phyloP scores from a whole-genome alignment of 2,329 filamentous ascomycete genomes.

The Alternaria brassicae region DNA sequence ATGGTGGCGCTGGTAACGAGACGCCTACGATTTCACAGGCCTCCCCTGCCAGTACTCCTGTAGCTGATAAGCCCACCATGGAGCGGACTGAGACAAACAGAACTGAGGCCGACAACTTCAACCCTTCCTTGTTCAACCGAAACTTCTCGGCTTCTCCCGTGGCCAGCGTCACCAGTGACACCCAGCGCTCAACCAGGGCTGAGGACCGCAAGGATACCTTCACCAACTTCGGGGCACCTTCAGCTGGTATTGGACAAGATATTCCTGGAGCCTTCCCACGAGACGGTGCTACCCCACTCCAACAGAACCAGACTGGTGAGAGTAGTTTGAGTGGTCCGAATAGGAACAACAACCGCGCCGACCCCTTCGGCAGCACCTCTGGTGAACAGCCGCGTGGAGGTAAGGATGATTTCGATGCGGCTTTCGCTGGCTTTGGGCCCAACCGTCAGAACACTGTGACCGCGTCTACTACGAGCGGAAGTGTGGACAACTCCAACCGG shows the following conservation, averaged over 20 bases:
- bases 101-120: constrained; percentile 47
- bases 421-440: constrained; percentile 76
- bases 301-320: constrained; percentile 58
- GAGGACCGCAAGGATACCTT: constrained; percentile 53
- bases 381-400: constrained; percentile 52
- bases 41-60: constrained; percentile 58
- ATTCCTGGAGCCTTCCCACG: constrained; percentile 60
- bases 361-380: constrained; percentile 50
- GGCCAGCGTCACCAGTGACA: constrained; percentile 51
- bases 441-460: constrained; percentile 60
- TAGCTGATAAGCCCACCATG: constrained; percentile 55
- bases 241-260: constrained; percentile 33
- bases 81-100: constrained; percentile 47
- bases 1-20: constrained; percentile 60
- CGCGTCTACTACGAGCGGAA: constrained; percentile 40
- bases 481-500: constrained; percentile 49
- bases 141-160: constrained; percentile 50
- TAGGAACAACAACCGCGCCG: constrained; percentile 51
- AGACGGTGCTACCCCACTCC: constrained; percentile 52
- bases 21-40: constrained; percentile 55
- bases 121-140: constrained; percentile 48
- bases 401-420: constrained; percentile 84
- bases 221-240: constrained; percentile 47
- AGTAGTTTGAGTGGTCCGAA: constrained; percentile 57
- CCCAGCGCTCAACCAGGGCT: constrained; percentile 44